Conservation (phyloP, 2,329 filamentous ascomycete species). For the Chaetomiaceae sp. region DNA sequence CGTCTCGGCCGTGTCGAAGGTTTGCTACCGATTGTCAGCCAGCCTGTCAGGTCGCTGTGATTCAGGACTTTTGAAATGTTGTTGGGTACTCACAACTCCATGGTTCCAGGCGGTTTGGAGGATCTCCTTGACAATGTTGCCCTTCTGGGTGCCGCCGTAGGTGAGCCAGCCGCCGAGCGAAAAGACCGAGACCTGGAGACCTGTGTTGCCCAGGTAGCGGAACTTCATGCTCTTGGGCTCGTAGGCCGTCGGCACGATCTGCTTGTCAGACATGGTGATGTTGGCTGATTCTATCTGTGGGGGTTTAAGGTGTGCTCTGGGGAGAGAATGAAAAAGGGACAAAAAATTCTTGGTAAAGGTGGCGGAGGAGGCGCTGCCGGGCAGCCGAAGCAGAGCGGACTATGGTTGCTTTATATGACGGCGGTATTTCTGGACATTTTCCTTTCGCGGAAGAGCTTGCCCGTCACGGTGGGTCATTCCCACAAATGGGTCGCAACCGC, state of each 20-base stretch:
- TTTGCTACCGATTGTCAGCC: conserved; percentile 34
- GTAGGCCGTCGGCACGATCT: conserved; percentile 26
- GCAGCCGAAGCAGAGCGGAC: neutral
- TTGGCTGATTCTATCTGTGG: too few species aligned
- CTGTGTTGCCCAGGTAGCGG: conserved; percentile 66
- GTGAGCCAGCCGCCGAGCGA: conserved; percentile 70
- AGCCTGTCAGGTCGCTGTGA: neutral
- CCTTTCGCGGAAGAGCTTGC: conserved; percentile 9
- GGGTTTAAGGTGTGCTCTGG: too few species aligned
- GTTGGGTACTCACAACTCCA: conserved; percentile 43
- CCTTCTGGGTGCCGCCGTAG: conserved; percentile 56
- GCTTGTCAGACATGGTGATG: conserved; percentile 19
- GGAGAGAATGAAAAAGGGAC: too few species aligned
- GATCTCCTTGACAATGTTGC: conserved; percentile 36
- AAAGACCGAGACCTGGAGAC: conserved; percentile 69
- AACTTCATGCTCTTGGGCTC: conserved; percentile 57
- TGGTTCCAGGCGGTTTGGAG: conserved; percentile 48
- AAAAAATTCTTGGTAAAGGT: neutral
- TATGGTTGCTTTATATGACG: neutral
- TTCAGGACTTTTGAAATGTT: too few species aligned
- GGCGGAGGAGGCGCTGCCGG: neutral
- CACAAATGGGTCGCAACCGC: conserved; percentile 16
- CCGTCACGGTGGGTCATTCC: conserved; percentile 1
- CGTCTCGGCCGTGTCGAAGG: conserved; percentile 50
- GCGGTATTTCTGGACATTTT: neutral